These are phyloP conservation scores for Pelargonium citronellum DNA, from an alignment of 441 rosid genomes.

Conservation along the genomic window DNA sequence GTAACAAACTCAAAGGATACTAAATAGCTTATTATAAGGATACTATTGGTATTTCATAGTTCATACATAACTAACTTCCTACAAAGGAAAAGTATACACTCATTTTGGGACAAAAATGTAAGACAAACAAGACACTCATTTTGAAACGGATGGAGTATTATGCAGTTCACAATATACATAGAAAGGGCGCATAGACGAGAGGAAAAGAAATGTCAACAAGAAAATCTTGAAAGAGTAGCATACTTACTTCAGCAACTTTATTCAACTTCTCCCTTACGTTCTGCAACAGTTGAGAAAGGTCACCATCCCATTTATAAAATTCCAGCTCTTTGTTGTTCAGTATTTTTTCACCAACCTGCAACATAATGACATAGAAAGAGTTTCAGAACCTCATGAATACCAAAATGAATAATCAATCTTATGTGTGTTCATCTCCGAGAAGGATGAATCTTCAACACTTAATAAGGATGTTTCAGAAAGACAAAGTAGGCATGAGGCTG, in stretches of 20 bases:
- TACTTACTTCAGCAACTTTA: constrained; percentile 64
- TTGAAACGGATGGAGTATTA: no score
- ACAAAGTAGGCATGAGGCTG: neutral
- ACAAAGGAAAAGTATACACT: no score
- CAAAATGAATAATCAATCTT: neutral
- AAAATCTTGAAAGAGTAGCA: neutral
- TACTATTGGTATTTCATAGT: no score
- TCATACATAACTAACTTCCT: no score
- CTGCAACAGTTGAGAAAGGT: constrained; percentile 69
- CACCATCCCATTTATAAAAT: constrained; percentile 91
- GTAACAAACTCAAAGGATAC: no score
- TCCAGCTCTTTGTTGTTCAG: constrained; percentile 66
- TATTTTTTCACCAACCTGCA: constrained; percentile 68
- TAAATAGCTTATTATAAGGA: no score
- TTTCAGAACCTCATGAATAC: constrained; percentile 7
- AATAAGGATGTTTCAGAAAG: neutral
- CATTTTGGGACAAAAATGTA: no score
- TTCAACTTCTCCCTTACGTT: constrained; percentile 76
- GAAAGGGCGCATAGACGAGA: no score
- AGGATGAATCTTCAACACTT: neutral
- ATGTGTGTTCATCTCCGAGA: neutral
- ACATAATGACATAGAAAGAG: neutral
- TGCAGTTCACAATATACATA: no score
- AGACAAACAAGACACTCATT: no score
- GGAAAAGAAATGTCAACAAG: neutral